These are phyloP conservation scores for Plasmodium sp. DNA, from an alignment of 169 alveolate genomes.

Conservation along the genomic window DNA sequence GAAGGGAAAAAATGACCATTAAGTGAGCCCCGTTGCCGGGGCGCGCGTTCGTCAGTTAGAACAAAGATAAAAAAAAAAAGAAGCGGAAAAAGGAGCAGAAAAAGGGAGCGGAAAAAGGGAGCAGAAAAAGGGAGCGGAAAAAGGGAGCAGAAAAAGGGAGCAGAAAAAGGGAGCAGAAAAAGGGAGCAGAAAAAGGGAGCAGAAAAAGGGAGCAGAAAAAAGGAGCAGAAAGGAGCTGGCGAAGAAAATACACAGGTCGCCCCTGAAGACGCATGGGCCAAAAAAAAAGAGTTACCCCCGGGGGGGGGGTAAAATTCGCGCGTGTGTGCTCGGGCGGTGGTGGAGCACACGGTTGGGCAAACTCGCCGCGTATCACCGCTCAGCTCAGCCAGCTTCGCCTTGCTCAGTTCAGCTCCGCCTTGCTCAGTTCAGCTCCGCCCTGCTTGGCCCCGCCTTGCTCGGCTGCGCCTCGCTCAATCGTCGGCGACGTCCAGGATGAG, in stretches of 20 bases:
- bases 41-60: background rate
- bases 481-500: slow-evolving; percentile 96
- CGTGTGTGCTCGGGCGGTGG: background rate
- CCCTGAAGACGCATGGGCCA: background rate
- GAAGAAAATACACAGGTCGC: background rate
- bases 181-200: background rate
- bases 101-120: background rate
- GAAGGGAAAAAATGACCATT: background rate
- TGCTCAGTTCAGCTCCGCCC: background rate
- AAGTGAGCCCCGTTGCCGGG: background rate
- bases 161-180: background rate
- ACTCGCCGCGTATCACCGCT: background rate
- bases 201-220: background rate
- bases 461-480: slow-evolving; percentile 85
- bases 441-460: no score
- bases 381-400: no score
- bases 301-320: background rate
- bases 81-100: background rate
- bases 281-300: background rate
- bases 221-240: background rate
- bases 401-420: background rate
- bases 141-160: background rate
- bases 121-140: background rate
- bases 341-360: background rate
- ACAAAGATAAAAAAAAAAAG: background rate